Evolutionary conservation across 202 grass and related monocot species (phyloP).

Genomic region (Sporobolus alterniflorus): DNA sequence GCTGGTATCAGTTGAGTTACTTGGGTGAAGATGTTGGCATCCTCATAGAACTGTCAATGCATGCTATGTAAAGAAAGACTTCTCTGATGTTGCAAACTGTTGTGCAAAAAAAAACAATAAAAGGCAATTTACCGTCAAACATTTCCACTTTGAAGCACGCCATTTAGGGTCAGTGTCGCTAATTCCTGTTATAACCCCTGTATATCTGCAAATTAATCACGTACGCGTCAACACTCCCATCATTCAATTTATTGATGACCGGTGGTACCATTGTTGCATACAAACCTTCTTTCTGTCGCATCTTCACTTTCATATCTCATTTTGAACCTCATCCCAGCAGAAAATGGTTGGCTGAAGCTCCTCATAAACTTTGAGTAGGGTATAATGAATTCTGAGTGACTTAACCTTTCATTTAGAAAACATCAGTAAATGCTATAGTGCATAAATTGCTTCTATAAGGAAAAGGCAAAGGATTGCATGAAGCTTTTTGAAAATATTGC

Average conservation of each 20-base stretch:
- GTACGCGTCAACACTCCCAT: not conserved
- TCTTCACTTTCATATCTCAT: constrained; percentile 97
- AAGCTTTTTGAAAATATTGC: not conserved
- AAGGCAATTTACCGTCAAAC: constrained; percentile 64
- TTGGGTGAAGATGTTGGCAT: not conserved
- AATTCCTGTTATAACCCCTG: constrained; percentile 79
- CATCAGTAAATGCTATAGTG: not conserved
- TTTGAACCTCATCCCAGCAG: constrained; percentile 87
- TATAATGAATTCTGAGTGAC: constrained; percentile 86
- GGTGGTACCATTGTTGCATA: constrained; percentile 3
- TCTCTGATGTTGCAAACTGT: not conserved
- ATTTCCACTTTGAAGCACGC: constrained; percentile 97
- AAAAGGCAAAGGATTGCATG: not conserved
- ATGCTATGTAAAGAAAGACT: not conserved
- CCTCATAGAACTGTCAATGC: too few relatives aligned
- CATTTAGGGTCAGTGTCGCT: constrained; percentile 75
- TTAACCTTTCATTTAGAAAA: constrained; percentile 51
- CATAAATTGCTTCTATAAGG: too few relatives aligned
- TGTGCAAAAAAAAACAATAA: constrained; percentile 1
- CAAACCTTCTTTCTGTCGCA: constrained; percentile 86
- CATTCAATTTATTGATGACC: not conserved
- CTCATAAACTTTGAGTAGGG: constrained; percentile 87
- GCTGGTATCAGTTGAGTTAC: not conserved
- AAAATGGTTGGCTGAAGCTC: constrained; percentile 75
- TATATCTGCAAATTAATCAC: constrained; percentile 58